phyloP scores from a whole-genome alignment of 2,329 filamentous ascomycete species.

The Davidsoniella virescens region DNA sequence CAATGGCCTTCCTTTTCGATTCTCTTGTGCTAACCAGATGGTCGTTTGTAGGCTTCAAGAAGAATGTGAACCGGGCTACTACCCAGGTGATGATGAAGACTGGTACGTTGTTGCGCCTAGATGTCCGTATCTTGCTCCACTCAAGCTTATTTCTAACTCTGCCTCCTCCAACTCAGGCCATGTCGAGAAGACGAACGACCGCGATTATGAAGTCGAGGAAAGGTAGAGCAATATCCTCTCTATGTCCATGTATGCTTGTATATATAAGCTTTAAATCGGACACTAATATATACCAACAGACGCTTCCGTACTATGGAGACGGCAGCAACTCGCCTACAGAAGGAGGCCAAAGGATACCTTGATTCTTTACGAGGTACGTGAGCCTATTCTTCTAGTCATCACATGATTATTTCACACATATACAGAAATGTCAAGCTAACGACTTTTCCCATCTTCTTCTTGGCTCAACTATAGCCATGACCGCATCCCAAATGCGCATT shows the following conservation, averaged over 20 bases:
- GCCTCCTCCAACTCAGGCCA: conserved; percentile 40
- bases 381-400: background rate
- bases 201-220: conserved; percentile 96
- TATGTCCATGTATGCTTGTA: background rate
- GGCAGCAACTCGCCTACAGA: conserved; percentile 79
- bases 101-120: conserved; percentile 30
- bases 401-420: background rate
- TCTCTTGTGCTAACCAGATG: too few relatives aligned
- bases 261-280: background rate
- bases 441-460: background rate
- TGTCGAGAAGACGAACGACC: conserved; percentile 96
- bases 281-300: conserved; percentile 29
- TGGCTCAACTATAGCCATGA: conserved; percentile 55
- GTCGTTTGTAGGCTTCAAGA: conserved; percentile 32
- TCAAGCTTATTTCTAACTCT: conserved; percentile 10
- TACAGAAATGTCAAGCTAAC: background rate
- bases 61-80: conserved; percentile 95
- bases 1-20: too few relatives aligned
- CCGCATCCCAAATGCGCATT: conserved; percentile 96
- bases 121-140: background rate
- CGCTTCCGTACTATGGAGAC: conserved; percentile 97
- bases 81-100: conserved; percentile 99
- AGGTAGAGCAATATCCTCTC: conserved; percentile 32
- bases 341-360: conserved; percentile 94
- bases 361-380: conserved; percentile 71